These are phyloP conservation scores for Pinus tabuliformis DNA, from an alignment of 75 land plant genomes.

Conservation along the genomic window DNA sequence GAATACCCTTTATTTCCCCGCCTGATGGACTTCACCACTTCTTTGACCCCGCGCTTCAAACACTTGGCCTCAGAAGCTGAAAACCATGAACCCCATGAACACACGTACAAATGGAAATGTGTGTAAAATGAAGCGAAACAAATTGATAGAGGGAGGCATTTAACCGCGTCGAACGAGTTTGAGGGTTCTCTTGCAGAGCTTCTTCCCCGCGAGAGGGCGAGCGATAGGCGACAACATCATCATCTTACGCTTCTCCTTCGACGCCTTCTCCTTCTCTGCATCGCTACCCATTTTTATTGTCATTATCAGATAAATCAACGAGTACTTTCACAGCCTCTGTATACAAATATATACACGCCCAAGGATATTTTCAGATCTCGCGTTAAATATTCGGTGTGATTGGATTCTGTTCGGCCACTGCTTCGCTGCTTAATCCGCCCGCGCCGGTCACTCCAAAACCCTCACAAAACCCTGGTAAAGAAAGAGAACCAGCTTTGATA, in stretches of 20 bases:
- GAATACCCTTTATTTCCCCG: constrained; percentile 86
- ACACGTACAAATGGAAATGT: background rate
- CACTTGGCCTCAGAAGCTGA: constrained; percentile 86
- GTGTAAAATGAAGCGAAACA: background rate
- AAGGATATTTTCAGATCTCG: too few relatives aligned
- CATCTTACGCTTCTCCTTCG: constrained; percentile 60
- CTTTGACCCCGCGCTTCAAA: constrained; percentile 95
- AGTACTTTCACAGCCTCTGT: too few relatives aligned
- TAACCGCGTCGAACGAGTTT: constrained; percentile 86
- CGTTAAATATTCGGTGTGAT: too few relatives aligned
- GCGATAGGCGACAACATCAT: constrained; percentile 78
- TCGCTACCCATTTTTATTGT: too few relatives aligned
- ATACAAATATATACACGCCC: too few relatives aligned
- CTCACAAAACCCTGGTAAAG: too few relatives aligned
- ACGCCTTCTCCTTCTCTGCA: too few relatives aligned
- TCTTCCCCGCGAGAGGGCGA: constrained; percentile 92
- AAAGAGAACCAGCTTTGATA: too few relatives aligned
- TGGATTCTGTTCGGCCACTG: too few relatives aligned
- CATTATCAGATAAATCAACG: too few relatives aligned
- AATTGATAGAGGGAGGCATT: background rate
- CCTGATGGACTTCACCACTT: constrained; percentile 89
- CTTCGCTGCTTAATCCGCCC: too few relatives aligned
- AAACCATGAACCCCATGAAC: background rate
- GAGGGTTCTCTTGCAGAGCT: constrained; percentile 80
- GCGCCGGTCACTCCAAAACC: too few relatives aligned